phyloP scores from a whole-genome alignment of 1,284 basidiomycete species.

The Chiua sp. region DNA sequence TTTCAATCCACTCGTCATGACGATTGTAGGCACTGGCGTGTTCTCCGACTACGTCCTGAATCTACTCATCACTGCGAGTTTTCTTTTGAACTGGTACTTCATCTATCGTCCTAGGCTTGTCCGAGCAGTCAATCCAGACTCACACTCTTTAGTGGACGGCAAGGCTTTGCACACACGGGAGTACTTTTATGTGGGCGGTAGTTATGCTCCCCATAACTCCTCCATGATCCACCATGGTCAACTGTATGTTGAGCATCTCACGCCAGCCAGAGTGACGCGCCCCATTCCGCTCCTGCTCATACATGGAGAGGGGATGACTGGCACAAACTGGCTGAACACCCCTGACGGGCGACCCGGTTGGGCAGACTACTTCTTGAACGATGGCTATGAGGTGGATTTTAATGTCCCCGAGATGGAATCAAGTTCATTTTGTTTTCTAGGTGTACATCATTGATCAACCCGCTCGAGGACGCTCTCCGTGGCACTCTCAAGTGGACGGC shows the following conservation, averaged over 20 bases:
- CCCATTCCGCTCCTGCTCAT: slow-evolving; percentile 50
- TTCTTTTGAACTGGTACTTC: slow-evolving; percentile 27
- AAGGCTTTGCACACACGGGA: slow-evolving; percentile 44
- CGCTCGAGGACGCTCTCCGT: slow-evolving; percentile 52
- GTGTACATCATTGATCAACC: slow-evolving; percentile 59
- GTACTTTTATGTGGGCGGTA: slow-evolving; percentile 52
- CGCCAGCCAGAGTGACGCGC: slow-evolving; percentile 42
- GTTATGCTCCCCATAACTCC: slow-evolving; percentile 37
- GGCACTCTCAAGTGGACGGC: slow-evolving; percentile 49
- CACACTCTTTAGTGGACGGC: slow-evolving; percentile 1
- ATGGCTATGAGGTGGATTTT: slow-evolving; percentile 49
- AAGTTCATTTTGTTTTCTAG: slow-evolving; percentile 31
- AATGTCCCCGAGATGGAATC: background rate
- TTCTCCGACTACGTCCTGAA: slow-evolving; percentile 6
- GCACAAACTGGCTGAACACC: slow-evolving; percentile 53
- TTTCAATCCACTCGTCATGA: no score
- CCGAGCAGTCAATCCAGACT: slow-evolving; percentile 3
- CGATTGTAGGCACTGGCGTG: no score
- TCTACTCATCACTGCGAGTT: slow-evolving; percentile 18
- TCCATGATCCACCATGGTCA: slow-evolving; percentile 45
- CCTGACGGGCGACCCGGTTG: slow-evolving; percentile 55
- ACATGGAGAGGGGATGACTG: slow-evolving; percentile 55
- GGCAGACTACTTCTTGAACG: slow-evolving; percentile 53
- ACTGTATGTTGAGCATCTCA: slow-evolving; percentile 55
- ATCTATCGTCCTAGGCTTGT: slow-evolving; percentile 12